Percentiles rank a stretch among this genome's conserved stretches.
These are phyloP conservation scores for Enteropsectra breve DNA, from an alignment of 371 early-diverging fungal species.

Conservation along the genomic window DNA sequence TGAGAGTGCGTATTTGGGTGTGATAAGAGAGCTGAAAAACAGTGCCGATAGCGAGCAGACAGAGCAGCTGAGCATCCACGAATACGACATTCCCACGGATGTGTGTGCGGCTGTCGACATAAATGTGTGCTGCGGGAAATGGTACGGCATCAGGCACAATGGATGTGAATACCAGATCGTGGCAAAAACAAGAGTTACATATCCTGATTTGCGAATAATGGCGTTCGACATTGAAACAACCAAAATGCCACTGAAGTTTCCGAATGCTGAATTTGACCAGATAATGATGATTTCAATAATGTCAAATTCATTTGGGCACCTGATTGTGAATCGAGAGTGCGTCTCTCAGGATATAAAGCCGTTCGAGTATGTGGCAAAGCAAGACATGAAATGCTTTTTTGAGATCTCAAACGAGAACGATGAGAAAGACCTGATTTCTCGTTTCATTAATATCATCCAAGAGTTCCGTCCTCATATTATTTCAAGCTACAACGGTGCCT, in stretches of 20 bases:
- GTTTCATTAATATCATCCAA: slow-evolving; percentile 83
- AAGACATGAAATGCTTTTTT: slow-evolving; percentile 83
- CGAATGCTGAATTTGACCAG: slow-evolving; percentile 76
- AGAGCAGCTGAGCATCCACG: slow-evolving; percentile 29
- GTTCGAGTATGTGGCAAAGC: slow-evolving; percentile 89
- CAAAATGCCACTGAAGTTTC: slow-evolving; percentile 91
- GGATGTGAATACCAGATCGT: slow-evolving; percentile 40
- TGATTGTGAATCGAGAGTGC: slow-evolving; percentile 90
- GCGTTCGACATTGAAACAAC: slow-evolving; percentile 98
- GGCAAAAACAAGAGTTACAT: slow-evolving; percentile 62
- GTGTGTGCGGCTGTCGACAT: slow-evolving; percentile 28
- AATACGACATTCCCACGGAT: slow-evolving; percentile 54
- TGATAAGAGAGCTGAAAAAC: slow-evolving; percentile 46
- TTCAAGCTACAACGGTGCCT: slow-evolving; percentile 96
- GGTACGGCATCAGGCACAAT: slow-evolving; percentile 51
- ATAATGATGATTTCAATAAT: slow-evolving; percentile 95
- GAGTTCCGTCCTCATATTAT: slow-evolving; percentile 75
- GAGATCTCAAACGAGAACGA: slow-evolving; percentile 81
- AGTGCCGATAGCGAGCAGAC: slow-evolving; percentile 2
- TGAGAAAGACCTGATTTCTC: slow-evolving; percentile 70
- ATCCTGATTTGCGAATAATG: slow-evolving; percentile 74
- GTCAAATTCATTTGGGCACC: slow-evolving; percentile 66
- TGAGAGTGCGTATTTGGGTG: slow-evolving; percentile 24
- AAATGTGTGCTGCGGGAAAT: slow-evolving; percentile 55
- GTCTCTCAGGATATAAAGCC: slow-evolving; percentile 87